A percentile compares a stretch with the other conserved stretches of the same genome.
phyloP scores from a whole-genome alignment of 2,329 filamentous ascomycete genomes.

The Periconia macrospinosa region DNA sequence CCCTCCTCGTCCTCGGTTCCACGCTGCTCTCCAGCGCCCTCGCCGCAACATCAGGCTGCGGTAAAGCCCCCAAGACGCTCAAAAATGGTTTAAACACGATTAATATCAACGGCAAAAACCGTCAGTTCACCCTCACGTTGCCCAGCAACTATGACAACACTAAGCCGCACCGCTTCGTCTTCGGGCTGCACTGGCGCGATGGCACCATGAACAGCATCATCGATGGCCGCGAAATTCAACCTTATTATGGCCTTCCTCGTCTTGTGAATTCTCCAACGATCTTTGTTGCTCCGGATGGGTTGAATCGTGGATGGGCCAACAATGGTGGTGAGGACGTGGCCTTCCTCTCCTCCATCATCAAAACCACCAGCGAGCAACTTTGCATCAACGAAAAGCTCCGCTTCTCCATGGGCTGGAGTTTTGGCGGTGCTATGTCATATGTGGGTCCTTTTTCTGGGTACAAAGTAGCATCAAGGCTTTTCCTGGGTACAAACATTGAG shows the following conservation, averaged over 20 bases:
- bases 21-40: background rate
- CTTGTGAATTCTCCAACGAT: slow-evolving; percentile 40
- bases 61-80: background rate
- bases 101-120: slow-evolving; percentile 42
- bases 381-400: slow-evolving; percentile 46
- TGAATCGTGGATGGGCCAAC: slow-evolving; percentile 47
- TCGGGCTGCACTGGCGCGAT: slow-evolving; percentile 45
- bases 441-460: too few species aligned
- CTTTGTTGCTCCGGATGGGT: slow-evolving; percentile 47
- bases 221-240: slow-evolving; percentile 1
- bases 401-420: slow-evolving; percentile 49
- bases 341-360: slow-evolving; percentile 44
- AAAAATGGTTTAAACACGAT: background rate
- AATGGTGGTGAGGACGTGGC: slow-evolving; percentile 43
- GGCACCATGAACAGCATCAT: slow-evolving; percentile 44
- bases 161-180: slow-evolving; percentile 45
- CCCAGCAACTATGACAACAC: slow-evolving; percentile 45
- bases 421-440: slow-evolving; percentile 47
- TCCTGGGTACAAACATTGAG: too few species aligned
- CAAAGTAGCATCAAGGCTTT: too few species aligned
- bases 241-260: slow-evolving; percentile 44
- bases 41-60: background rate
- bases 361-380: slow-evolving; percentile 40
- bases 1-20: background rate
- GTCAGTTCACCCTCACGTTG: slow-evolving; percentile 44